These are phyloP conservation scores for Fusarium keratoplasticum DNA, from an alignment of 2,329 filamentous ascomycete genomes.

Conservation along the genomic window DNA sequence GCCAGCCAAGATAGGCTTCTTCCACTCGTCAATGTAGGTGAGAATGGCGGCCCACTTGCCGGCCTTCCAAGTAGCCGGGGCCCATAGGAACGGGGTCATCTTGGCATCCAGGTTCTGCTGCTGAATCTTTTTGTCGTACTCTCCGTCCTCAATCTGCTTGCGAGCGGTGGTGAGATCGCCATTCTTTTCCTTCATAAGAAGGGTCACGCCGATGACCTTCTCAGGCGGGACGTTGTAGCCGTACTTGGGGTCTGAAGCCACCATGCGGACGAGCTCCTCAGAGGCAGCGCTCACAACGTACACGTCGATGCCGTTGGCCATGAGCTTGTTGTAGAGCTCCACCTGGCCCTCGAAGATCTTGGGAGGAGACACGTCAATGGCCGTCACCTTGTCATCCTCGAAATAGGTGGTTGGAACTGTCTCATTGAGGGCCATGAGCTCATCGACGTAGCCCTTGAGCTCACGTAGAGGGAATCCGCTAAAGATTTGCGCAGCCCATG, in stretches of 20 bases:
- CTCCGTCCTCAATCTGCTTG: conserved; percentile 53
- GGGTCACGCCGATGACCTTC: conserved; percentile 58
- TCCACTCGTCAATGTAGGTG: conserved; percentile 57
- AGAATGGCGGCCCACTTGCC: conserved; percentile 59
- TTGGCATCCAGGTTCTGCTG: conserved; percentile 53
- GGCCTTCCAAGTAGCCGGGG: conserved; percentile 57
- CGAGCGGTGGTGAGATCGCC: conserved; percentile 50
- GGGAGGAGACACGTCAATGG: conserved; percentile 49
- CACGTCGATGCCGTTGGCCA: conserved; percentile 56
- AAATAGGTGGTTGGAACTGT: conserved; percentile 53
- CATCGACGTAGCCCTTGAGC: conserved; percentile 59
- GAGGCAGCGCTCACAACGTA: conserved; percentile 56
- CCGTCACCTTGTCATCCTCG: conserved; percentile 46
- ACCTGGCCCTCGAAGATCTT: conserved; percentile 54
- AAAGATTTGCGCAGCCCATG: conserved; percentile 56
- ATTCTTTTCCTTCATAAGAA: conserved; percentile 49
- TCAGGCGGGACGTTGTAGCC: conserved; percentile 58
- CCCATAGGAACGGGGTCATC: conserved; percentile 56
- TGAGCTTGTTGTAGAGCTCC: conserved; percentile 58
- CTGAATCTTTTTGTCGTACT: conserved; percentile 45
- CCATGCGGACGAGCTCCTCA: conserved; percentile 60
- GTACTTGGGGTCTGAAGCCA: conserved; percentile 57
- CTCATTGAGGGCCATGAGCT: conserved; percentile 57
- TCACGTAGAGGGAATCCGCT: conserved; percentile 57
- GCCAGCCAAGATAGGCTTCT: conserved; percentile 54